Evolutionary conservation across 1,139 yeast species (phyloP), one percentile per base, ranked within the genome.

Genomic region (Candida glucosophila): DNA sequence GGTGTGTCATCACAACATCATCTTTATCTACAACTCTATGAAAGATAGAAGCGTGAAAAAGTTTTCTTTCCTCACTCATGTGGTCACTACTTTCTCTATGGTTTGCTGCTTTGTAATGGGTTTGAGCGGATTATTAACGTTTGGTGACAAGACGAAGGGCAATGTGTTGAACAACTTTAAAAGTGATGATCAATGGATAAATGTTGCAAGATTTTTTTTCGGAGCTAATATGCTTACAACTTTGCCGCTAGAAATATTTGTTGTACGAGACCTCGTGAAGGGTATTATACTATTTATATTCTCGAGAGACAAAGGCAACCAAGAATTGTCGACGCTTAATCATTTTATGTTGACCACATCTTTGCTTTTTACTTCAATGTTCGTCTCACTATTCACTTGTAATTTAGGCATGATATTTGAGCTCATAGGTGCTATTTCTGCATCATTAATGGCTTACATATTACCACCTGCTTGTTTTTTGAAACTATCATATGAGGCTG

Each of bases 221-320:
- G 97, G 97, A 0, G 64, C 88, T 41, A 88, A 88, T 44, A 88
- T 88, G 96, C 64, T 88, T 33, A 88, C 97, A 0, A 88, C 97
- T 0, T 76, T 85, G 40, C 97, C 97, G 0, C 53, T 88, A 26
- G 97, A 88, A 47, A 71, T 88, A 0, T 86, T 86, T 47, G 97
- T 88, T 4, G 76, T 92, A 19, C 58, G 97, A 37, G 95, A 88
- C 40, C 95, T 86, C 1, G 49, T 82, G 14, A 68, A 75, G 38
- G 93, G 83, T 42, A 58, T 79, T 29, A 58, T 79, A 14, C 13
- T n/a, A n/a, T 40, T 51, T 22, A 41, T 52, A 5, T 34, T 36
- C 2, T 39, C 42, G 14, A 37, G 39, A 14, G 46, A 44, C 3
- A 48, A 39, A n/a, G 33, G 33, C n/a, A 60, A 60, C 29, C 44